phyloP scores from a whole-genome alignment of 2,329 filamentous ascomycete genomes.

The Dichotomopilus funicola region DNA sequence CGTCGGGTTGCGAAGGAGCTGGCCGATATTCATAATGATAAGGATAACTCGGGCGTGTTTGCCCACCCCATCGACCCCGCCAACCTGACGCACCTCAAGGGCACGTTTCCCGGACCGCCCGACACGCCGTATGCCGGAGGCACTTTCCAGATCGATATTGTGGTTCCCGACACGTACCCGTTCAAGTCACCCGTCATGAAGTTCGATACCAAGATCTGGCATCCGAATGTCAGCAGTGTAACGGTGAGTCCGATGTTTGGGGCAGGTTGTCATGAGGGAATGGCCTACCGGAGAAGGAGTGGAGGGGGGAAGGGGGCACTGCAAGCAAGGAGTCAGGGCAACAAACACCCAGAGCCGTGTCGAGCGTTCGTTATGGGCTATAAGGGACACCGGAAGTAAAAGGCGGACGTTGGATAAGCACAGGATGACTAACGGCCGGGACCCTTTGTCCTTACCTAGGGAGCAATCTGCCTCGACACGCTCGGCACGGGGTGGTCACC shows the following conservation, averaged over 20 bases:
- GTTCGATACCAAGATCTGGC: conserved; percentile 92
- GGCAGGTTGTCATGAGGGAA: neutral
- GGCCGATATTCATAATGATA: conserved; percentile 66
- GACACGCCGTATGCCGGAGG: conserved; percentile 92
- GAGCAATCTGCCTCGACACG: conserved; percentile 94
- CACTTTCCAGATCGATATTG: conserved; percentile 74
- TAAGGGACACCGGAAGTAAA: too few relatives aligned
- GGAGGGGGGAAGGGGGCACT: too few relatives aligned
- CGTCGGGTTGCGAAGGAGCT: conserved; percentile 70
- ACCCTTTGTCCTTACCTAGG: conserved; percentile 50
- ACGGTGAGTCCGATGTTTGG: conserved; percentile 52
- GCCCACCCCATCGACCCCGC: conserved; percentile 58
- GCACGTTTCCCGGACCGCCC: conserved; percentile 77
- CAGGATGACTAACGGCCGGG: neutral
- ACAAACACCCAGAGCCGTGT: too few relatives aligned
- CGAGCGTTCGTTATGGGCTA: too few relatives aligned
- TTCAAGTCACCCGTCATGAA: conserved; percentile 89
- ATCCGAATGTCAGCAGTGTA: conserved; percentile 92
- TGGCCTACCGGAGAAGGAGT: too few relatives aligned
- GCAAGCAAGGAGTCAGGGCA: too few relatives aligned
- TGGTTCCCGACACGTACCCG: conserved; percentile 81
- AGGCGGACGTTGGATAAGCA: too few relatives aligned
- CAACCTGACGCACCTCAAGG: conserved; percentile 75
- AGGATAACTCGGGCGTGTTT: conserved; percentile 64
- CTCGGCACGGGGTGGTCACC: conserved; percentile 88